These are phyloP conservation scores for Arthrobotrys megalospora DNA, from an alignment of 2,329 filamentous ascomycete species.

Conservation along the genomic window DNA sequence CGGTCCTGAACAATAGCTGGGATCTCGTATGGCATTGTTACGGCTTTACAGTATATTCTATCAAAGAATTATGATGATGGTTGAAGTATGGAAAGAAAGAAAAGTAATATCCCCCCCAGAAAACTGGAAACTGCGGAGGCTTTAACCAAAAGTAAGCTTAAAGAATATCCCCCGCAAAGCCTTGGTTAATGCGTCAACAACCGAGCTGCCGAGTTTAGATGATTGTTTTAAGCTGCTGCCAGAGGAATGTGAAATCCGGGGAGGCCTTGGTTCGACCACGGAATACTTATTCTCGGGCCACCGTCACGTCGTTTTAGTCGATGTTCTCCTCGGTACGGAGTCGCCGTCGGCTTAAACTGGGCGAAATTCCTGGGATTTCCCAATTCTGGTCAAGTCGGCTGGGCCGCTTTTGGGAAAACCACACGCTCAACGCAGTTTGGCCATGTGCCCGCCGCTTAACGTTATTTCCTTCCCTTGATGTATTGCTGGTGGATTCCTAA, in stretches of 20 bases:
- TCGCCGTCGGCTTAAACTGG: conserved; percentile 61
- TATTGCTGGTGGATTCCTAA: not conserved
- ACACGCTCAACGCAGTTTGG: conserved; percentile 17
- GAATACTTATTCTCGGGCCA: conserved; percentile 38
- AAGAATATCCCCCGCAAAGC: conserved; percentile 14
- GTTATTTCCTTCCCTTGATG: not conserved
- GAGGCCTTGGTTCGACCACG: not conserved
- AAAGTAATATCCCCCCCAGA: not conserved
- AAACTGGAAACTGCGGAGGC: conserved; percentile 5
- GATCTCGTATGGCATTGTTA: conserved; percentile 60
- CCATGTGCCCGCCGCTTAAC: not conserved
- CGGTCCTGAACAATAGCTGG: conserved; percentile 64
- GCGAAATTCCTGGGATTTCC: not conserved
- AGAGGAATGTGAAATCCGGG: conserved; percentile 51
- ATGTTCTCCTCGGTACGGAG: conserved; percentile 54
- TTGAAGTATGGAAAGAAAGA: not conserved
- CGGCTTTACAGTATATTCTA: conserved; percentile 21
- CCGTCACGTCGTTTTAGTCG: conserved; percentile 51
- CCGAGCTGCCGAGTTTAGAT: conserved; percentile 52
- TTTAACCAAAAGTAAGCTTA: not conserved
- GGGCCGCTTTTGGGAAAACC: conserved; percentile 28
- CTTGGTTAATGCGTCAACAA: conserved; percentile 17
- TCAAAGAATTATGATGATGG: not conserved
- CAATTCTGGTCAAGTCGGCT: not conserved
- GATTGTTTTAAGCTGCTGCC: not conserved